These are phyloP conservation scores for Sicyos baderoa DNA, from an alignment of 306 rosid genomes.

Conservation along the genomic window DNA sequence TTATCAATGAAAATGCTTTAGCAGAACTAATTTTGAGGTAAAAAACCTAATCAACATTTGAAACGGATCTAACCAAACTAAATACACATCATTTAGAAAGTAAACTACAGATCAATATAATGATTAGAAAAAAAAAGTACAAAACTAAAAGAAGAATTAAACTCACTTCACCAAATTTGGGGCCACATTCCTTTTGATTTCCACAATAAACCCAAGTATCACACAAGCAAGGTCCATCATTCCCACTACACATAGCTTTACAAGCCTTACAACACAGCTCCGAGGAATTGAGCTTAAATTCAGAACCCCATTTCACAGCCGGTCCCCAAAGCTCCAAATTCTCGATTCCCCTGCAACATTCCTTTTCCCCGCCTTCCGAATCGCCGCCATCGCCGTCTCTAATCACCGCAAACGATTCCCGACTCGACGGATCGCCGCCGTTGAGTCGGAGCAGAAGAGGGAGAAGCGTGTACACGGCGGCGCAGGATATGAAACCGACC, in stretches of 20 bases:
- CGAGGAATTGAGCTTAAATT: conserved; percentile 62
- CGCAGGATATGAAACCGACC: conserved; percentile 46
- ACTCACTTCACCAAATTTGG: conserved; percentile 75
- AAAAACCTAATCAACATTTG: neutral
- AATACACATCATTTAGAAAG: neutral
- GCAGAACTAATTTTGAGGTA: too few relatives aligned
- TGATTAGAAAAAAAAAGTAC: neutral
- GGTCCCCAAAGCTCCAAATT: conserved; percentile 85
- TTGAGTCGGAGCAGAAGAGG: conserved; percentile 36
- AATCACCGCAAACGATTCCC: conserved; percentile 23
- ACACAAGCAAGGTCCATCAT: conserved; percentile 86
- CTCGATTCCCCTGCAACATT: conserved; percentile 71
- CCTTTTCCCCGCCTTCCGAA: conserved; percentile 23
- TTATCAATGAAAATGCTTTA: too few relatives aligned
- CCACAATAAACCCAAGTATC: conserved; percentile 92
- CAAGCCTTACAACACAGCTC: conserved; percentile 73
- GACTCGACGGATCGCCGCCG: conserved; percentile 18
- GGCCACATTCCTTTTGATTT: conserved; percentile 55
- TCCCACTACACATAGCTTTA: conserved; percentile 78
- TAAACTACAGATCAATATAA: neutral
- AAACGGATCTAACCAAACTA: neutral
- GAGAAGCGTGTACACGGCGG: conserved; percentile 47
- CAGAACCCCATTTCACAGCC: conserved; percentile 93
- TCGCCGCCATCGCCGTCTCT: conserved; percentile 23
- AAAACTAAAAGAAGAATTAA: neutral